Evolutionary conservation across 306 rosid genomes (phyloP).

Genomic region (Senna tora): DNA sequence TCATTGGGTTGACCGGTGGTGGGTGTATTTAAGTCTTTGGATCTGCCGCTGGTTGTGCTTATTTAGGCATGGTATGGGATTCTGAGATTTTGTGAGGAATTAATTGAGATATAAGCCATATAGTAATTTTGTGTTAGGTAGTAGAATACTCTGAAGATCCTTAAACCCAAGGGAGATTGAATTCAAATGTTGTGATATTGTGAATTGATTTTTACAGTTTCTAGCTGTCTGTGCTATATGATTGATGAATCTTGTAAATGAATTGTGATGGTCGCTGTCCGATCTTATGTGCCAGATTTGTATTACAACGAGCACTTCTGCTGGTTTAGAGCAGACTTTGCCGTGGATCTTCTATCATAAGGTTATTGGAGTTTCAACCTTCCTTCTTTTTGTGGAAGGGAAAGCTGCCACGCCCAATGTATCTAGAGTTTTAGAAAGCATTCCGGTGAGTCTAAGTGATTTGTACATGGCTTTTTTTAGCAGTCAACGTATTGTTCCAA

Average conservation of each 20-base stretch:
- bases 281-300: conserved; percentile 55
- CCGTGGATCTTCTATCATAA: conserved; percentile 97
- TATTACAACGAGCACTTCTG: conserved; percentile 81
- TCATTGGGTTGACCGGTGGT: neutral
- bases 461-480: neutral
- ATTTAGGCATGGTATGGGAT: conserved; percentile 3
- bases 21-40: conserved; percentile 29
- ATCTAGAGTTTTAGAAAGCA: conserved; percentile 72
- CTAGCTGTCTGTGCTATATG: neutral
- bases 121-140: neutral
- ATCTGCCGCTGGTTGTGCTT: conserved; percentile 37
- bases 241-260: neutral
- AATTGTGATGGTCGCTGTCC: conserved; percentile 21
- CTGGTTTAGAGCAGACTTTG: conserved; percentile 83
- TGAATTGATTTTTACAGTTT: neutral
- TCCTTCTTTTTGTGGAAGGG: conserved; percentile 91
- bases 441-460: conserved; percentile 69
- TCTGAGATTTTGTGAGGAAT: neutral
- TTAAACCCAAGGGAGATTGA: conserved; percentile 26
- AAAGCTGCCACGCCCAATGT: conserved; percentile 90
- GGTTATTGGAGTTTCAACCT: conserved; percentile 87
- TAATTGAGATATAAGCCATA: neutral
- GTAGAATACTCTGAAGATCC: neutral
- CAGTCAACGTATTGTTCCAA: neutral
- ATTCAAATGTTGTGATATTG: neutral